A percentile compares a stretch with the other conserved stretches of the same genome.
Conservation (phyloP, 441 rosid genomes). For the Melastoma candidum region DNA sequence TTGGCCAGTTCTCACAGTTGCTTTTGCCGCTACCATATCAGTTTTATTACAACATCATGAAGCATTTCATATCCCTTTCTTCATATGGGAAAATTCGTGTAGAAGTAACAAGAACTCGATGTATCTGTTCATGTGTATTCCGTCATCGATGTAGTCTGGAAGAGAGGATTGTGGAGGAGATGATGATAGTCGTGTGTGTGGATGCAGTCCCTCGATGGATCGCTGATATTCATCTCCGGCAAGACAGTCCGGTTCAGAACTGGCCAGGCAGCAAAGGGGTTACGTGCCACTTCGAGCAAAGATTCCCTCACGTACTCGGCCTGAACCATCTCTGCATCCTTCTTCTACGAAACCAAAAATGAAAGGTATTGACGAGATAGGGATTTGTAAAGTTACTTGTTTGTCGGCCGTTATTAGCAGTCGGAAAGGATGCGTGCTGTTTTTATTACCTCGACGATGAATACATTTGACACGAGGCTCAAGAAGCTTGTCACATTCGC, state of each 20-base stretch:
- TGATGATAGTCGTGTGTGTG: conserved; percentile 28
- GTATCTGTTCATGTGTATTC: too few relatives aligned
- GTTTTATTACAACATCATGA: too few relatives aligned
- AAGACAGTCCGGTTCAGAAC: conserved; percentile 25
- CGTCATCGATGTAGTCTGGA: conserved; percentile 10
- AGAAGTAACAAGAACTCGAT: too few relatives aligned
- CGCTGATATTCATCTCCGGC: conserved; percentile 20
- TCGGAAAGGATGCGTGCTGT: too few relatives aligned
- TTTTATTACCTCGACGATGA: conserved; percentile 64
- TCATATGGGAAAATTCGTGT: too few relatives aligned
- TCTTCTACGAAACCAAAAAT: conserved; percentile 41
- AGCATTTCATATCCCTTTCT: too few relatives aligned
- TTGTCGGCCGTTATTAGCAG: too few relatives aligned
- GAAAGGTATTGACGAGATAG: not conserved
- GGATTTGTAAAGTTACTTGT: too few relatives aligned
- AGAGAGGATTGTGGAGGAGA: conserved; percentile 27
- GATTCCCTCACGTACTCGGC: conserved; percentile 74
- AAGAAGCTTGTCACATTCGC: too few relatives aligned
- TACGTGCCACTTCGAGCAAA: conserved; percentile 59
- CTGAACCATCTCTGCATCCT: conserved; percentile 57
- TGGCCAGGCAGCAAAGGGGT: conserved; percentile 43
- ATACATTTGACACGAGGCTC: conserved; percentile 48
- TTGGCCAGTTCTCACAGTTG: too few relatives aligned
- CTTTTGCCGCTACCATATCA: too few relatives aligned
- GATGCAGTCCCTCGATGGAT: conserved; percentile 15